Conservation (phyloP, 331 rosid genomes). For the Malus hybrid region DNA sequence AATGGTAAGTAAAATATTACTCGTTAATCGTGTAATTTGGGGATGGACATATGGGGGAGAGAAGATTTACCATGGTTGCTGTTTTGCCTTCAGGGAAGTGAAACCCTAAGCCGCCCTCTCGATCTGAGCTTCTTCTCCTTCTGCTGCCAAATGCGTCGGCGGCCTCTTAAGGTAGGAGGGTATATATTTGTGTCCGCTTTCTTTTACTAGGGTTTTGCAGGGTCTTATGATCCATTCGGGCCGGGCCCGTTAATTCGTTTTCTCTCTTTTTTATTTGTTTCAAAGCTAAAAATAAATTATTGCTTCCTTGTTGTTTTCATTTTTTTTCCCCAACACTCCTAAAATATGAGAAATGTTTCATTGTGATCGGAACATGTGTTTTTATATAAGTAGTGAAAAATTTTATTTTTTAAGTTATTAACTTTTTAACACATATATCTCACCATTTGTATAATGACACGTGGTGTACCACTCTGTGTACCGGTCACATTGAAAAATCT, state of each 20-base stretch:
- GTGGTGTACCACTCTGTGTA: no score
- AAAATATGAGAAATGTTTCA: no score
- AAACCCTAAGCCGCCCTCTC: constrained; percentile 7
- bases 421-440: no score
- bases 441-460: no score
- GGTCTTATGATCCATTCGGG: not conserved
- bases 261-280: not conserved
- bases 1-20: no score
- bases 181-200: not conserved
- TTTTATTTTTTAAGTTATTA: no score
- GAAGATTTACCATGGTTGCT: not conserved
- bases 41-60: not conserved
- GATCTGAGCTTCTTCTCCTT: not conserved
- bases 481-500: no score
- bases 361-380: no score
- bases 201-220: not conserved
- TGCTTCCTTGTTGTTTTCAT: no score
- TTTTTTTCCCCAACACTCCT: no score
- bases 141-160: not conserved
- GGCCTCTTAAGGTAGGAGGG: not conserved
- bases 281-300: not conserved
- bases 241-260: not conserved
- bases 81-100: not conserved
- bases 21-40: no score
- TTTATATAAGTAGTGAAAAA: no score